Evolutionary conservation across 1,284 basidiomycete genomes (phyloP).

Genomic region (Pterulicium gracile): DNA sequence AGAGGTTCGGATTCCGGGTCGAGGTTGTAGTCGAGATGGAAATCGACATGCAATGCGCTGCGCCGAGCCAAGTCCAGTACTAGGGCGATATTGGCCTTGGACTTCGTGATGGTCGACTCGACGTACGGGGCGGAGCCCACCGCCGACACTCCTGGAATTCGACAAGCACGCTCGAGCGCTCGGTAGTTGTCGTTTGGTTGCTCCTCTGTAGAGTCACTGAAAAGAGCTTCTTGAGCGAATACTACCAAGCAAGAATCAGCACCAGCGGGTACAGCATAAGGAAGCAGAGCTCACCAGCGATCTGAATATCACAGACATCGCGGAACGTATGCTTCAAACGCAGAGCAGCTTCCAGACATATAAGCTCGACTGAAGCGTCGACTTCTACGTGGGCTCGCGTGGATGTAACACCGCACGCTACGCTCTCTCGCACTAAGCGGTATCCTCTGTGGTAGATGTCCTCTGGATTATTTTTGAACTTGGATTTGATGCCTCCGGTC

Average conservation of each 20-base stretch:
- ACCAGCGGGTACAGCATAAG: no score
- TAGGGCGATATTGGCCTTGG: conserved; percentile 41
- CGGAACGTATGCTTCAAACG: conserved; percentile 33
- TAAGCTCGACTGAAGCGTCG: conserved; percentile 37
- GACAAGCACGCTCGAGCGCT: conserved; percentile 30
- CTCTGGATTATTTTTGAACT: conserved; percentile 27
- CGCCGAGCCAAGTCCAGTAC: conserved; percentile 35
- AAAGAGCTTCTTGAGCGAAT: conserved; percentile 55
- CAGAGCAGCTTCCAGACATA: conserved; percentile 40
- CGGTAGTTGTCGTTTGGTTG: conserved; percentile 31
- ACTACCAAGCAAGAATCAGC: conserved; percentile 22
- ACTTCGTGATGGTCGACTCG: conserved; percentile 34
- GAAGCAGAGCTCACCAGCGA: conserved; percentile 34
- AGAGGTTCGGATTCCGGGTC: conserved; percentile 38
- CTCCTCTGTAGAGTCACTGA: conserved; percentile 20
- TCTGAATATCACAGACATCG: conserved; percentile 40
- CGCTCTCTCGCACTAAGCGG: conserved; percentile 41
- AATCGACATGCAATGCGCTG: conserved; percentile 37
- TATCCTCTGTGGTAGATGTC: conserved; percentile 42
- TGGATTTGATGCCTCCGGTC: conserved; percentile 38
- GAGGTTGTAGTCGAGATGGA: conserved; percentile 59
- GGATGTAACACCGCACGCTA: conserved; percentile 46
- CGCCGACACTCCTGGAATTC: conserved; percentile 28
- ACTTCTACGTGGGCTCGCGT: conserved; percentile 63
- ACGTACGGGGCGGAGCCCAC: conserved; percentile 58